Conservation (phyloP, 2,329 filamentous ascomycete species). For the Elsinoe perseae region DNA sequence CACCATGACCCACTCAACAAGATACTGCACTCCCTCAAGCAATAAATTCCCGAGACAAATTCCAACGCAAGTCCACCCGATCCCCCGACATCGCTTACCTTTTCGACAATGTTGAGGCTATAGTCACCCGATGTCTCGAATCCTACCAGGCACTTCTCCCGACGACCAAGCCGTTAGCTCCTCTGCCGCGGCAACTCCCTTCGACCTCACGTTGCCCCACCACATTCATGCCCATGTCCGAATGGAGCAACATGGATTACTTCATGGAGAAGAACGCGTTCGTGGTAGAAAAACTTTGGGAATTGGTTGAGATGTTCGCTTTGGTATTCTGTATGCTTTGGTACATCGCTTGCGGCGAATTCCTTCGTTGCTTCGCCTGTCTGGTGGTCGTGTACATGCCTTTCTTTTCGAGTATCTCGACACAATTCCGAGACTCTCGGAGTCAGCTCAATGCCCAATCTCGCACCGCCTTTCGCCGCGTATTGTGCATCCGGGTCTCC, state of each 20-base stretch:
- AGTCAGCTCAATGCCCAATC: no score
- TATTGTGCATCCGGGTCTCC: no score
- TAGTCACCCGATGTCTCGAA: not conserved
- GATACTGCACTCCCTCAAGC: not conserved
- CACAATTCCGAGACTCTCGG: no score
- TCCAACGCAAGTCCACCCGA: not conserved
- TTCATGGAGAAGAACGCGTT: not conserved
- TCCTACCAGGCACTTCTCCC: not conserved
- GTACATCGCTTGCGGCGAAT: not conserved
- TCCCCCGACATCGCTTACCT: constrained; percentile 8
- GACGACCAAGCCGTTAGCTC: not conserved
- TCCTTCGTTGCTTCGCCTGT: not conserved
- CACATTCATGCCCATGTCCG: not conserved
- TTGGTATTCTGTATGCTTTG: not conserved
- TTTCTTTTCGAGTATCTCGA: not conserved
- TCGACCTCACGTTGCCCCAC: constrained; percentile 1
- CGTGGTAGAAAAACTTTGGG: not conserved
- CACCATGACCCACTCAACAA: not conserved
- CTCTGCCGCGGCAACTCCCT: not conserved
- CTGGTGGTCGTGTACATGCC: not conserved
- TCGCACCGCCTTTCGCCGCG: no score
- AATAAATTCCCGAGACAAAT: not conserved
- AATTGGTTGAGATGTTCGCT: not conserved
- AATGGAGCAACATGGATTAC: not conserved
- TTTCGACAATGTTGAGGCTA: not conserved